These are phyloP conservation scores for Neurospora discreta DNA, from an alignment of 495 filamentous ascomycete species.

Conservation along the genomic window DNA sequence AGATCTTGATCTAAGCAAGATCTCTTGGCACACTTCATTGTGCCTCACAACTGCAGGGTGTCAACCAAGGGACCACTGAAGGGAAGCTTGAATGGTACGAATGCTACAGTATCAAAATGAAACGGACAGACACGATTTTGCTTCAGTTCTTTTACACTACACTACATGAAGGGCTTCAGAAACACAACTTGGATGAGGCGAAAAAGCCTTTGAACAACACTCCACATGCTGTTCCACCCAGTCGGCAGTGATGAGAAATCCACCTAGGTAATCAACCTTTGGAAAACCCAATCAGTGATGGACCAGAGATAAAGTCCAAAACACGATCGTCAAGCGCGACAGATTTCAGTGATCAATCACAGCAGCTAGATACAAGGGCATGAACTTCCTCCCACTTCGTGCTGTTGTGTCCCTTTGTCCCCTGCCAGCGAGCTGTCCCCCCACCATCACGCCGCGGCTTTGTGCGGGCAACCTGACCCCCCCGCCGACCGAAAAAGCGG, in stretches of 20 bases:
- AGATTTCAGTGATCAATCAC: background rate
- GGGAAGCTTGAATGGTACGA: background rate
- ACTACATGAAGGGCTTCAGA: background rate
- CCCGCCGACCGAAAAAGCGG: background rate
- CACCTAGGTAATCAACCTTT: background rate
- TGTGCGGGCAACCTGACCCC: too few relatives aligned
- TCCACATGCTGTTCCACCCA: background rate
- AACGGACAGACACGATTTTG: background rate
- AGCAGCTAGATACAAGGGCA: too few relatives aligned
- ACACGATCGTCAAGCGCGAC: background rate
- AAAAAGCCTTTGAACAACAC: background rate
- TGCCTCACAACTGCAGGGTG: background rate
- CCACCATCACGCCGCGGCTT: background rate
- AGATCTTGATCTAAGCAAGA: background rate
- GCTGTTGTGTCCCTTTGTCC: too few relatives aligned
- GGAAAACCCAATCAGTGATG: background rate
- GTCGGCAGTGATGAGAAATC: background rate
- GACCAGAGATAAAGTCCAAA: background rate
- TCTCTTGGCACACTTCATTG: background rate
- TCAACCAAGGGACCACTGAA: too few relatives aligned
- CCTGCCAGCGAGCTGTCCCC: background rate
- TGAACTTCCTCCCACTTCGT: too few relatives aligned
- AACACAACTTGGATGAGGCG: background rate
- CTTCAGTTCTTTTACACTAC: too few relatives aligned
- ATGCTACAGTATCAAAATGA: background rate